These are phyloP conservation scores for Histomonas meleagridis DNA, from an alignment of 208 protist species.

Conservation along the genomic window DNA sequence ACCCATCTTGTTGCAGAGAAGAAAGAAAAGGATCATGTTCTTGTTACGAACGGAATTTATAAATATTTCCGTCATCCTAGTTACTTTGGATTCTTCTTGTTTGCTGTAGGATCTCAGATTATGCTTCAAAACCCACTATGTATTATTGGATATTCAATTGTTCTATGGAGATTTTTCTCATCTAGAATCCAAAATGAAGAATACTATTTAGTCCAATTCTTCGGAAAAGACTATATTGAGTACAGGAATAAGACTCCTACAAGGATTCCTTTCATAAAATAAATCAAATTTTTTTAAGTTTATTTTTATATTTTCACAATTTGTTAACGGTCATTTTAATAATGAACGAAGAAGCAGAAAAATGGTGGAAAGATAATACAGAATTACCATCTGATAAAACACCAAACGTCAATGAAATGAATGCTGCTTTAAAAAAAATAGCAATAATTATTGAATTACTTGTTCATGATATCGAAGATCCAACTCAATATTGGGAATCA, in stretches of 20 bases:
- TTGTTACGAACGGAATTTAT: conserved; percentile 36
- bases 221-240: conserved; percentile 7
- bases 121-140: conserved; percentile 21
- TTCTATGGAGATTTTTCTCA: conserved; percentile 33
- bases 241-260: conserved; percentile 6
- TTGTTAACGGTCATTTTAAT: no score
- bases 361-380: no score
- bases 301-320: no score
- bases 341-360: no score
- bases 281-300: no score
- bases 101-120: conserved; percentile 36
- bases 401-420: no score
- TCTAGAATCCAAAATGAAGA: not conserved
- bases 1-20: not conserved
- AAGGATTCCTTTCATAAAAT: conserved; percentile 2
- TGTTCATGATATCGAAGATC: no score
- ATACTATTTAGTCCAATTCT: not conserved
- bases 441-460: no score
- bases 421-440: no score
- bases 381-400: no score
- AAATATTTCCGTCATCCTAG: conserved; percentile 39
- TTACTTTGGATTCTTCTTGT: conserved; percentile 40
- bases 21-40: not conserved
- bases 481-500: no score
- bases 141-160: not conserved